Evolutionary conservation across 495 filamentous ascomycete species (phyloP).

Genomic region (Symbiotaphrina buchneri): DNA sequence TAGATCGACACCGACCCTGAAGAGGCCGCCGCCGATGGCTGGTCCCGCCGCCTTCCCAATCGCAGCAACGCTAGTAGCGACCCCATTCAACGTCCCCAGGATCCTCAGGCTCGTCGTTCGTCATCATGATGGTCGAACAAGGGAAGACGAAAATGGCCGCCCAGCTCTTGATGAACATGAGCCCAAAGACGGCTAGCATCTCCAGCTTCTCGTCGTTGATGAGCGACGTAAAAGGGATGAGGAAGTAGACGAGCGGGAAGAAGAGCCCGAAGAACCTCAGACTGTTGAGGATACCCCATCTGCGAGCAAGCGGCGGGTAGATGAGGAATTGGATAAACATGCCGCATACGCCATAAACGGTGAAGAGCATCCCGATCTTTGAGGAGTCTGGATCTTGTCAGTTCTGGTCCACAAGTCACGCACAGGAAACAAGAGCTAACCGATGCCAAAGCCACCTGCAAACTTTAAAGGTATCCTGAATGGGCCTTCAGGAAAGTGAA

Average conservation of each 20-base stretch:
- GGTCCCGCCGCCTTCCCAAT: conserved; percentile 62
- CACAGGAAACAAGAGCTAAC: conserved; percentile 1
- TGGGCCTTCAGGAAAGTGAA: conserved; percentile 24
- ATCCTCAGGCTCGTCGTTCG: conserved; percentile 56
- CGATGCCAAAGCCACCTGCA: conserved; percentile 51
- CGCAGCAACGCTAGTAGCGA: conserved; percentile 58
- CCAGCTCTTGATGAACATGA: conserved; percentile 47
- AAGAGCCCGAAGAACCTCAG: conserved; percentile 31
- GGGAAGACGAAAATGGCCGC: conserved; percentile 67
- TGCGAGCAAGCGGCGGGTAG: conserved; percentile 46
- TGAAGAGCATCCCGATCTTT: conserved; percentile 57
- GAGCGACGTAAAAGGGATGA: conserved; percentile 51
- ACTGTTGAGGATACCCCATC: conserved; percentile 47
- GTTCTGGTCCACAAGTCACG: background rate
- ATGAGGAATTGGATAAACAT: conserved; percentile 59
- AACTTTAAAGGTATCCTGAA: conserved; percentile 56
- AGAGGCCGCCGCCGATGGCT: conserved; percentile 17
- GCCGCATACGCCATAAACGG: conserved; percentile 45
- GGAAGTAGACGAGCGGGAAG: conserved; percentile 51
- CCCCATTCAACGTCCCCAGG: conserved; percentile 75
- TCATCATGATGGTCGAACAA: conserved; percentile 69
- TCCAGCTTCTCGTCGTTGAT: conserved; percentile 14
- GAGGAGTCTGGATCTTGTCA: conserved; percentile 23
- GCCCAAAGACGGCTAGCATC: conserved; percentile 19
- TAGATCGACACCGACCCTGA: conserved; percentile 2